Evolutionary conservation across 2,329 filamentous ascomycete genomes (phyloP).

Genomic region (Truncatella angustata): DNA sequence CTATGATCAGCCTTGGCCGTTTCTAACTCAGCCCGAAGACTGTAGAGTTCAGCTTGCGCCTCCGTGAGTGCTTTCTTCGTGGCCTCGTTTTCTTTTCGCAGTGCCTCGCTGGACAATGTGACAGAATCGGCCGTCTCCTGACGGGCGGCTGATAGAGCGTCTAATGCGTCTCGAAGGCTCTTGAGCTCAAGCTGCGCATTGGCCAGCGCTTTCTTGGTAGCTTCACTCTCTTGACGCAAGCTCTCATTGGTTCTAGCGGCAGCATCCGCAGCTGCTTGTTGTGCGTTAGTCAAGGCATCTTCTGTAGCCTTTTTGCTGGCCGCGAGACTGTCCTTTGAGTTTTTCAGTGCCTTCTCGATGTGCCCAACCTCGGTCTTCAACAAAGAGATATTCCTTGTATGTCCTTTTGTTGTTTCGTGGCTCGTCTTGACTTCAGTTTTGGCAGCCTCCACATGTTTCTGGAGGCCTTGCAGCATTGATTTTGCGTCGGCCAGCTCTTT

Average conservation of each 20-base stretch:
- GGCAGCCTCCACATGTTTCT: not conserved
- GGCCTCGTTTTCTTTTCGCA: no score
- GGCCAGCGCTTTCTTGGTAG: not conserved
- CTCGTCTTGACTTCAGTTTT: no score
- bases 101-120: no score
- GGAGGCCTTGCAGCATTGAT: not conserved
- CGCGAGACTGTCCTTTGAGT: no score
- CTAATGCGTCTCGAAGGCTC: not conserved
- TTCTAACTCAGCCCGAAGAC: not conserved
- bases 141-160: no score
- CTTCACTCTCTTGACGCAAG: not conserved
- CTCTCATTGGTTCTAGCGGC: not conserved
- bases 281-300: no score
- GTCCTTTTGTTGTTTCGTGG: no score
- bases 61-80: not conserved
- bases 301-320: not conserved
- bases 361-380: no score
- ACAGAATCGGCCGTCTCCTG: no score
- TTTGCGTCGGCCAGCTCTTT: not conserved
- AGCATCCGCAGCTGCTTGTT: no score
- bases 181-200: not conserved
- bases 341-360: no score
- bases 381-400: no score
- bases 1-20: not conserved
- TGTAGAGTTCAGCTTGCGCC: not conserved